Evolutionary conservation across 176 grass and related monocot genomes (phyloP), one percentile per base, ranked within the genome.

Genomic region (Cymbopogon citratus): DNA sequence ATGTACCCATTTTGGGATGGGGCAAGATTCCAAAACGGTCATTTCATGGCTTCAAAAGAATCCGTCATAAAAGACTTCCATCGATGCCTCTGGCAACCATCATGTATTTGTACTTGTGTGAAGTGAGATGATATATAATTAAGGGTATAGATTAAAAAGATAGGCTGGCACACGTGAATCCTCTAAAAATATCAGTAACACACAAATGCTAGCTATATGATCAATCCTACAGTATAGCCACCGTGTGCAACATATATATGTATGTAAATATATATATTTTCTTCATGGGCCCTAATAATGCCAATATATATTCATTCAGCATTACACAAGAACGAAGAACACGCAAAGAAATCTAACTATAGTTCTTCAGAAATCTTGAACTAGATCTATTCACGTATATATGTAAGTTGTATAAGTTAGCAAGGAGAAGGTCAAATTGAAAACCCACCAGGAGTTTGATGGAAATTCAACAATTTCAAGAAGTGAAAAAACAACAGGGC

Each of bases 41-140:
- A 86, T 86, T 66, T 86, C 83, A 82, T 78, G 59, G 65, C 27
- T 82, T 72, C 29, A 85, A 89, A 86, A 82, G 73, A 85, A 82
- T 78, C 83, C 36, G 83, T 84, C 77, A 38, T 56, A 38, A 73
- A 80, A 82, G 78, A 71, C 56, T 83, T 87, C 43, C 24, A 69
- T 77, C 43, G 41, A 61, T 52, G 43, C n/a, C 60, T 38, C 70
- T 72, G 38, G 61, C 76, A 80, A 63, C 63, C 77, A 81, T 77
- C 41, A 29, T 76, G 61, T 68, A 65, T 81, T 57, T 81, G 49
- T 81, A 69, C 85, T 87, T 57, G 57, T 27, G 65, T 64, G 34
- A 85, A 71, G 45, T 59, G 44, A 85, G 52, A 54, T 70, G 40
- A 52, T 48, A 64, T 81, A 89, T 81, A 89, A 85, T 35, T 76